Evolutionary conservation across 257 asterid species (phyloP), one percentile per base, ranked within the genome.

Genomic region (Solanum bulbocastanum): DNA sequence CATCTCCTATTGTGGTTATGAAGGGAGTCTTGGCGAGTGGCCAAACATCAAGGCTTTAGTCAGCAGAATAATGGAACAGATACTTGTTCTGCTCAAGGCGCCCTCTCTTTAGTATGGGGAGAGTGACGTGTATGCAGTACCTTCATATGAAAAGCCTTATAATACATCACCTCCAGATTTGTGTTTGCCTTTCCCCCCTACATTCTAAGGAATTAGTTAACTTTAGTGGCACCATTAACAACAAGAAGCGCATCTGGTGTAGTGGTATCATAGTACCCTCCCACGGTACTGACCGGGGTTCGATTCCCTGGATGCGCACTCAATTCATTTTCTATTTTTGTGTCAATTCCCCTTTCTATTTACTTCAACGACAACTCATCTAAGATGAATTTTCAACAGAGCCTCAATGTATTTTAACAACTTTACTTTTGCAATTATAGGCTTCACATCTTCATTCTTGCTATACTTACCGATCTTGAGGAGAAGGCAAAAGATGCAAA

Each of bases 191-290:
- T 12, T 12, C 52, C 52, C 52, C 40, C 16, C 16, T 44, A 42
- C 11, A 42, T 42, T 42, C 0, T 10, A 42, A 42, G 46, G 14
- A 42, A 42, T 42, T 12, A 42, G 49, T 42, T 2, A 1, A 37
- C 25, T 96, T 98, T 97, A 96, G 99, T 97, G 98, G 49, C 0
- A 42, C 1, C 40, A 1, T 11, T 42, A 42, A 46, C 56, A 46
- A 46, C 1, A 46, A 46, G 9, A 52, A 5, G 60, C 60, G 23
- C 60, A 52, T 16, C 60, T 52, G 9, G 60, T 52, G 60, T 52
- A 52, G 23, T 52, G 60, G 98, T 94, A 97, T 97, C 99, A 97
- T 96, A 94, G 99, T 96, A 97, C 99, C 99, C 99, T 96, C 98
- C 99, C 60, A 52, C 60, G 58, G 58, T 52, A 52, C 23, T 52